phyloP scores from a whole-genome alignment of 148 eudicot species.

The Nepenthes mirabilis region DNA sequence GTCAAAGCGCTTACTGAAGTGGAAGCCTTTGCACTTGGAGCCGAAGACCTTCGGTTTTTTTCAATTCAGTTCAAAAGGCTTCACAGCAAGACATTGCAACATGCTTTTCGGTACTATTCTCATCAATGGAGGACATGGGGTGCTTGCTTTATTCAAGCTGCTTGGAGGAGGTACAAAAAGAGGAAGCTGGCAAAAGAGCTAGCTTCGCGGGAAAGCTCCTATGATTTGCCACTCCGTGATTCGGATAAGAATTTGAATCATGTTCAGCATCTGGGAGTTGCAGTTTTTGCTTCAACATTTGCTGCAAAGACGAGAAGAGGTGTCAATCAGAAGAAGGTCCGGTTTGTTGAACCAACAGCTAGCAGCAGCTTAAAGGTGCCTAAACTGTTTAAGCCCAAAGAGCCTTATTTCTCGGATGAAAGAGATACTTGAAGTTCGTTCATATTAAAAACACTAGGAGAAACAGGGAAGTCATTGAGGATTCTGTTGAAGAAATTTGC shows the following conservation, averaged over 20 bases:
- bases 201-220: constrained; percentile 27
- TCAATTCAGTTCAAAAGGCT: constrained; percentile 69
- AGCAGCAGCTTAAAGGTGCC: constrained; percentile 26
- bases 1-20: constrained; percentile 69
- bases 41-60: constrained; percentile 69
- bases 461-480: too few relatives aligned
- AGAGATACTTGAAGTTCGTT: not conserved
- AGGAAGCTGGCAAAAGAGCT: constrained; percentile 39
- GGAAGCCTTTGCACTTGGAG: constrained; percentile 77
- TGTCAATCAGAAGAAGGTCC: constrained; percentile 10
- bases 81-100: constrained; percentile 81
- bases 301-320: constrained; percentile 50
- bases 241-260: not conserved
- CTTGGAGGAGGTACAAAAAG: constrained; percentile 58
- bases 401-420: constrained; percentile 42
- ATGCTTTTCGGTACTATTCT: constrained; percentile 70
- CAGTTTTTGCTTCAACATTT: constrained; percentile 50
- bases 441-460: too few relatives aligned
- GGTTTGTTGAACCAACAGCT: constrained; percentile 10
- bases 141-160: constrained; percentile 62
- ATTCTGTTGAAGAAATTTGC: too few relatives aligned
- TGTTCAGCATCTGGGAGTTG: constrained; percentile 37
- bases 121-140: constrained; percentile 94
- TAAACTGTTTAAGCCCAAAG: constrained; percentile 57
- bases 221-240: constrained; percentile 7